Conservation (phyloP, 306 rosid species). For the Prunus mira region DNA sequence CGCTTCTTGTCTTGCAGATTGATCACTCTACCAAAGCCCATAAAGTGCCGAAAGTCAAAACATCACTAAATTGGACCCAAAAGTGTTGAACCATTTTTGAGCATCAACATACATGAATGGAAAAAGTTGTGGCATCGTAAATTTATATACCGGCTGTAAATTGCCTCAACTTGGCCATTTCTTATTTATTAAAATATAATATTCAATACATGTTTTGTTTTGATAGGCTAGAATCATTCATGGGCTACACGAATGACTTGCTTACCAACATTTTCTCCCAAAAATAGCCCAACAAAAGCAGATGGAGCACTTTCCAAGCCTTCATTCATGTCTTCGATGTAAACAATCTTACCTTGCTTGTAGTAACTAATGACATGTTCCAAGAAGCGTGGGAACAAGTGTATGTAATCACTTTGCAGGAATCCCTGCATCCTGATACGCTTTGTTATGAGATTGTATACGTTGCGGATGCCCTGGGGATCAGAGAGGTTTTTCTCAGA, state of each 20-base stretch:
- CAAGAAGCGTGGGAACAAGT: conserved; percentile 34
- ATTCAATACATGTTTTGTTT: neutral
- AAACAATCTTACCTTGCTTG: conserved; percentile 47
- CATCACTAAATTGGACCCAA: no score
- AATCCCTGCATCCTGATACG: conserved; percentile 47
- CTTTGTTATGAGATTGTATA: conserved; percentile 30
- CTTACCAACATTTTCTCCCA: conserved; percentile 48
- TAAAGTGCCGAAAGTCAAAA: no score
- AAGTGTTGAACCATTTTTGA: no score
- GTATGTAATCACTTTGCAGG: conserved; percentile 33
- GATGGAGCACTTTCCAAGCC: conserved; percentile 53
- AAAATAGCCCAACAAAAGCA: conserved; percentile 43
- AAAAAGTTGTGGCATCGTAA: no score
- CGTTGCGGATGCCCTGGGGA: conserved; percentile 33
- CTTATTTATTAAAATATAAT: no score
- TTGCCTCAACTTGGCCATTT: neutral
- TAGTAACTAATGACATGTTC: conserved; percentile 33
- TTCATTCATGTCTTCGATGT: conserved; percentile 43
- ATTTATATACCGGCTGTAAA: no score
- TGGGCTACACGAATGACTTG: conserved; percentile 35
- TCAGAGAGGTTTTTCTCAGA: conserved; percentile 38
- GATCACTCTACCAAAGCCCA: no score
- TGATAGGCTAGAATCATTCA: conserved; percentile 2
- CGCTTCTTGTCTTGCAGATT: no score
- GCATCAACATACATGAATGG: no score